Conservation (phyloP, 2,329 filamentous ascomycete genomes). For the Talaromyces verruculosus region DNA sequence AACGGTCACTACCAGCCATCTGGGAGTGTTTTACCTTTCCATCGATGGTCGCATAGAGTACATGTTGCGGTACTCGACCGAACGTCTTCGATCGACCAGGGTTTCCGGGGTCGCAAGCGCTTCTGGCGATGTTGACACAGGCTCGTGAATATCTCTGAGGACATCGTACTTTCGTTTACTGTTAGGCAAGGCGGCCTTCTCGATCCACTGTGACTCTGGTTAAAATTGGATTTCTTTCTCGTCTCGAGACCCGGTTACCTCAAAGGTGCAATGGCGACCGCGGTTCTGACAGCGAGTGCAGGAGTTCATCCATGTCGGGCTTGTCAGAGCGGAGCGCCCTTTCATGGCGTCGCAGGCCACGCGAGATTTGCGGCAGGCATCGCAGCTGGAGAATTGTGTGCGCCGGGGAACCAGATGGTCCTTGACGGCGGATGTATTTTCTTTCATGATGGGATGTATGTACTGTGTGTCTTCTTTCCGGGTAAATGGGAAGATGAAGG, state of each 20-base stretch:
- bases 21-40: conserved; percentile 6
- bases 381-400: conserved; percentile 38
- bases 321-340: conserved; percentile 23
- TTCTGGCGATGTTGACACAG: neutral
- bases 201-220: conserved; percentile 10
- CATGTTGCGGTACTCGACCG: neutral
- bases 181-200: conserved; percentile 19
- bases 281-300: conserved; percentile 28
- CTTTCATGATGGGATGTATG: neutral
- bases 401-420: conserved; percentile 24
- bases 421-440: neutral
- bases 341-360: conserved; percentile 35
- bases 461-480: neutral
- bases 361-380: conserved; percentile 34
- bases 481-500: neutral
- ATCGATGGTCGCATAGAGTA: neutral
- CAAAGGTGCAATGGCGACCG: conserved; percentile 24
- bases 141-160: neutral
- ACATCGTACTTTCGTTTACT: conserved; percentile 19
- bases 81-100: neutral
- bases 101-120: neutral
- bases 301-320: conserved; percentile 24
- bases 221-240: neutral
- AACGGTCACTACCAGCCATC: neutral
- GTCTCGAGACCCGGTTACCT: conserved; percentile 7